Evolutionary conservation across 2,329 filamentous ascomycete genomes (phyloP).

Genomic region (Metarhizium album): DNA sequence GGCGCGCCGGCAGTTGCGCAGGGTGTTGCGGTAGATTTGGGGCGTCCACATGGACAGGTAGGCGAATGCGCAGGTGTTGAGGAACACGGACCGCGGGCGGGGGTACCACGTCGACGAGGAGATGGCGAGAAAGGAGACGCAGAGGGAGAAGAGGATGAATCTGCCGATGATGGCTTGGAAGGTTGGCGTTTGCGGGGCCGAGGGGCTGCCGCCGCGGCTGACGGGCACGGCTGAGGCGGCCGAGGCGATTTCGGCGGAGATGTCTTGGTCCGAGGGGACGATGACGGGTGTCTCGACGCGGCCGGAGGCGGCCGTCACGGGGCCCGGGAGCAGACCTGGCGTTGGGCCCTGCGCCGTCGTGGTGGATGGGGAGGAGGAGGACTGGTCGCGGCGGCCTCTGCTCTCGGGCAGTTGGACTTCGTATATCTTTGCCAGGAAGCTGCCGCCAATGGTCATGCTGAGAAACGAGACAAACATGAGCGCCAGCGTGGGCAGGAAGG

Average conservation of each 20-base stretch:
- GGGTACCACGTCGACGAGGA: slow-evolving; percentile 52
- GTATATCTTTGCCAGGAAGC: slow-evolving; percentile 49
- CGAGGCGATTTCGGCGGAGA: slow-evolving; percentile 48
- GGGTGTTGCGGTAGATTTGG: slow-evolving; percentile 82
- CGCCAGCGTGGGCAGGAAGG: slow-evolving; percentile 44
- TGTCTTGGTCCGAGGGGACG: slow-evolving; percentile 52
- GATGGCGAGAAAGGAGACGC: slow-evolving; percentile 46
- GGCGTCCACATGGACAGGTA: slow-evolving; percentile 91
- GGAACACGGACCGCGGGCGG: slow-evolving; percentile 41
- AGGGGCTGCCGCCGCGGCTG: slow-evolving; percentile 13
- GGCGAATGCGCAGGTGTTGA: slow-evolving; percentile 54
- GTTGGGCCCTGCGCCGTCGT: slow-evolving; percentile 11
- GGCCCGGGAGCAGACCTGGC: slow-evolving; percentile 26
- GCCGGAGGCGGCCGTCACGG: slow-evolving; percentile 28
- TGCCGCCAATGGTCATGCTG: slow-evolving; percentile 45
- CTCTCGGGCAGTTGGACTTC: slow-evolving; percentile 46
- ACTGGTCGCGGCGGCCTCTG: slow-evolving; percentile 35
- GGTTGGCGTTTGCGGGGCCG: slow-evolving; percentile 20
- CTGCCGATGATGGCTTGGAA: slow-evolving; percentile 48
- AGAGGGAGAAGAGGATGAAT: slow-evolving; percentile 43
- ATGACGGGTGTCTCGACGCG: slow-evolving; percentile 36
- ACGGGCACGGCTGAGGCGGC: slow-evolving; percentile 22
- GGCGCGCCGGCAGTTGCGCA: slow-evolving; percentile 84
- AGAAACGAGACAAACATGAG: slow-evolving; percentile 42
- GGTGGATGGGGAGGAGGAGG: slow-evolving; percentile 4